Base-by-base conservation (phyloP, 2,329 filamentous ascomycete species). In the Hortaea sp. region DNA sequence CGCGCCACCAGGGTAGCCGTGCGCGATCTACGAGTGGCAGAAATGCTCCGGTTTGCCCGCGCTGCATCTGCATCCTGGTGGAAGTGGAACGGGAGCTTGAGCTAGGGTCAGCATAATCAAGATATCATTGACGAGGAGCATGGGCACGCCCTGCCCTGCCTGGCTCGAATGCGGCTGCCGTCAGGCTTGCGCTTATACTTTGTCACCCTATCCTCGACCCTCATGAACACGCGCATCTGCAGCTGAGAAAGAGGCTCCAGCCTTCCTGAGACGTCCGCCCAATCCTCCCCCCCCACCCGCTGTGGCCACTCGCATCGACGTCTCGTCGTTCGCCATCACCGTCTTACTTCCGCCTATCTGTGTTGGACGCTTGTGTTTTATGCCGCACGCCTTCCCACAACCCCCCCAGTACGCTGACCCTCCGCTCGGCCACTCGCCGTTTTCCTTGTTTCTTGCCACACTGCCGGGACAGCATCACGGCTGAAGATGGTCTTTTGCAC, bases 401-500 rank as follows among this genome's bases (percentile, higher is more conserved):
- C 40, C 20, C 38, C 20, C 20, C 20, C 20, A 20, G 20, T 20
- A 20, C 20, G 20, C 20, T 20, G 20, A 20, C 4, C 20, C 20
- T 20, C 20, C 20, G 20, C 20, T 20, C 20, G 20, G 20, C 20
- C 20, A 20, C 20, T 20, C 20, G 20, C 20, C 20, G 20, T 20
- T 20, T 20, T 20, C 20, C 20, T 20, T 20, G 20, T 20, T 20
- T 20, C 20, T 20, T 20, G 20, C 32, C 10, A 37, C 32, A 37
- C 12, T 12, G 32, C 10, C 32, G 12, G 12, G 32, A 37, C 32
- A 37, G 12, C 32, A 10, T 10, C 20, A 20, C 20, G 20, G 20
- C 20, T 28, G 52, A 68, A 51, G 41, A 74, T 75, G 71, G 70
- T 74, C 29, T 75, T 72, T 59, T 75, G 72, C 59, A 74, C 72